Base-by-base conservation (phyloP, 2,329 filamentous ascomycete species). In the Lachnellula cervina region DNA sequence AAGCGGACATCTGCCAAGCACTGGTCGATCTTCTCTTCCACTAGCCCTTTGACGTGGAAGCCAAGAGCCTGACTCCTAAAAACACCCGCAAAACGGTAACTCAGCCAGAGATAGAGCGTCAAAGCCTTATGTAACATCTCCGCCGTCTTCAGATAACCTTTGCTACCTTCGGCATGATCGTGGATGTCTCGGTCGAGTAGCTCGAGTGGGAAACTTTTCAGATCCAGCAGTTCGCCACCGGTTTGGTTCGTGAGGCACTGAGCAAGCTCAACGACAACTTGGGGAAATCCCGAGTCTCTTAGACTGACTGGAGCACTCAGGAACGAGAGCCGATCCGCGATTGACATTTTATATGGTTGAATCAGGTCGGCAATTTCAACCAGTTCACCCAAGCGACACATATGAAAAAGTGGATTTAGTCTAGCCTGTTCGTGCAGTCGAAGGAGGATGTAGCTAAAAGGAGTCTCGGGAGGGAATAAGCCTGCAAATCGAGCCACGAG, bases 41-140 rank as follows among this genome's bases (percentile, higher is more conserved):
- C 85, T 49, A 95, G 70, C 6, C 74, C 72, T 68, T 96, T 96
- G 49, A 90, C 83, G 68, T 96, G 85, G 61, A 89, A 87, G 0
- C 90, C 91, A 44, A 96, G 77, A 0, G 77, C 76, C 64, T 93
- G 83, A 61, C 86, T 89, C 5, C 76, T 80, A 70, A 97, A 96
- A 50, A 95, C 79, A 49, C 89, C 89, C 3, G 84, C 79, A 70
- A 93, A 96, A 6, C 93, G 86, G 72, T 93, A 97, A 64, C 89
- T 93, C 16, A 99, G 78, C 94, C 94, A 99, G 2, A 96, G 79
- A 69, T 97, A 99, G 47, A 92, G 75, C 45, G 93, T 90, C 38
- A 99, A 76, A 28, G 83, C 78, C 65, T 89, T 89, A 74, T 99
- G 94, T 16, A 99, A 77, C 3, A 75, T 71, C 70, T 99, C 94